Evolutionary conservation across 257 asterid genomes (phyloP), one percentile per base, ranked within the genome.

Genomic region (Solanum tarijense): DNA sequence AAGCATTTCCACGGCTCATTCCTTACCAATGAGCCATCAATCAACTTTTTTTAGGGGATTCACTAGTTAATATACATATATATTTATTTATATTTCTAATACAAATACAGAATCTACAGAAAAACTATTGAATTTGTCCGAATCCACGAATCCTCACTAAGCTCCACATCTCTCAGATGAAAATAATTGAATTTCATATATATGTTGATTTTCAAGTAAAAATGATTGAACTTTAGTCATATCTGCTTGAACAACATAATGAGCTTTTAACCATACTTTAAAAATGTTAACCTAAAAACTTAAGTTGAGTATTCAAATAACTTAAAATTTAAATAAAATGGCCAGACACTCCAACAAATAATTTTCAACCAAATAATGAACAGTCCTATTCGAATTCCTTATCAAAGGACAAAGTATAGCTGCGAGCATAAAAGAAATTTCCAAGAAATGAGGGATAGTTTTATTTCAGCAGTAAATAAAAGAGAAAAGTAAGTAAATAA

Each of bases 61-160:
- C 62, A 52, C 62, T 0, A 52, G 9, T 52, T 52, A 14, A 48
- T 13, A 48, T 14, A 5, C 21, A 52, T 52, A 52, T 16, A 6
- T 52, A 18, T 18, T 2, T 6, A 6, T 52, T 52, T 52, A 52
- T 52, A 52, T 52, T 52, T 48, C 20, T 14, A 48, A 52, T 52
- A 5, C 8, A 52, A 5, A 52, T 16, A 52, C n/a, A 52, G 0
- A 0, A 52, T 52, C n/a, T 52, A 16, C 0, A 4, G 0, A 52
- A 52, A 52, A 16, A 16, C 9, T 16, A 52, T 18, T 16, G 23
- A 0, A 52, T 52, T 16, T 52, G 1, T 52, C 4, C 1, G 4
- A 18, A 2, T 16, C 4, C 9, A 16, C n/a, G 4, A 52, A 52
- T 4, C 3, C 23, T 48, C 23, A 16, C 62, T 52, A 0, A 2